Percentiles rank a stretch among this genome's conserved stretches.
Conservation (phyloP, 805 yeast genomes). For the Spathaspora passalidarum region DNA sequence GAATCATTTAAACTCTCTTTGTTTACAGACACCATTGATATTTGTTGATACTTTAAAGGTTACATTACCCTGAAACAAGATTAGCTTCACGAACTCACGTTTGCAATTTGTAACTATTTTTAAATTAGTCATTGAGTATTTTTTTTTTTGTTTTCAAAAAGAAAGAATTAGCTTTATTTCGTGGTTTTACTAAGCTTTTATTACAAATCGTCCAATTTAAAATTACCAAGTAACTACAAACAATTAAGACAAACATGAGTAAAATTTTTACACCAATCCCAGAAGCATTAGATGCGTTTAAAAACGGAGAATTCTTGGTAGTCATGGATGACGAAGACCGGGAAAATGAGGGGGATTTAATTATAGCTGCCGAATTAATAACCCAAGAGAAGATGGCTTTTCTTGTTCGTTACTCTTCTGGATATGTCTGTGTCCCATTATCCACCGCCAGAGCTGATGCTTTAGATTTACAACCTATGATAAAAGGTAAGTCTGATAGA, state of each 20-base stretch:
- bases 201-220: no score
- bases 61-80: no score
- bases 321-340: slow-evolving; percentile 97
- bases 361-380: slow-evolving; percentile 81
- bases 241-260: background rate
- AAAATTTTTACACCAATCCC: slow-evolving; percentile 42
- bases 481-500: slow-evolving; percentile 62
- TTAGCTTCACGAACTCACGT: no score
- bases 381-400: slow-evolving; percentile 92
- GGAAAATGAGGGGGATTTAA: slow-evolving; percentile 96
- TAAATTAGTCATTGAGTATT: no score
- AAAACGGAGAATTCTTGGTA: slow-evolving; percentile 76
- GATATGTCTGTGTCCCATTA: slow-evolving; percentile 92
- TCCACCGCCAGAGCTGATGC: slow-evolving; percentile 73
- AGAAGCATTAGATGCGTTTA: slow-evolving; percentile 70
- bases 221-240: background rate
- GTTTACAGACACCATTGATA: background rate
- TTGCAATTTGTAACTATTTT: no score
- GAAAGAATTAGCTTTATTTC: no score
- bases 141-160: no score
- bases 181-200: no score
- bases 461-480: slow-evolving; percentile 78
- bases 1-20: background rate
- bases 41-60: background rate
- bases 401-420: slow-evolving; percentile 80